These are phyloP conservation scores for Isabelozyma rhagii DNA, from an alignment of 805 yeast species.

Conservation along the genomic window DNA sequence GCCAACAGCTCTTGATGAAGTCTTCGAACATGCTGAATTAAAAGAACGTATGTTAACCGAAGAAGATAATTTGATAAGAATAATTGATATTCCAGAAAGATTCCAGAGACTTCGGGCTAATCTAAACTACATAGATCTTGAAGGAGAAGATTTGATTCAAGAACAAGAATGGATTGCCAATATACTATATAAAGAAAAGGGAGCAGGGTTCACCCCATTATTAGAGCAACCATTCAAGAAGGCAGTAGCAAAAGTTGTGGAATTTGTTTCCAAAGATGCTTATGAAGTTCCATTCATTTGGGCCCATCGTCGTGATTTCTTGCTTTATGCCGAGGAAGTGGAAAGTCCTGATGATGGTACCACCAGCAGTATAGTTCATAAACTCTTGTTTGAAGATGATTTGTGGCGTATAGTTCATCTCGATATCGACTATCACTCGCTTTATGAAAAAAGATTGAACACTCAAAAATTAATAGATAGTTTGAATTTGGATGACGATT, in stretches of 20 bases:
- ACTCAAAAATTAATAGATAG: constrained; percentile 55
- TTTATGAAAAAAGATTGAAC: constrained; percentile 68
- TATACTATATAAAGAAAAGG: constrained; percentile 57
- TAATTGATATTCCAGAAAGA: constrained; percentile 88
- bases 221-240: constrained; percentile 50
- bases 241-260: constrained; percentile 70
- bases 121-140: constrained; percentile 65
- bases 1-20: constrained; percentile 71
- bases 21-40: constrained; percentile 91
- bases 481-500: constrained; percentile 55
- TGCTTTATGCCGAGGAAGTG: constrained; percentile 54
- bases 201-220: constrained; percentile 34
- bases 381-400: constrained; percentile 72
- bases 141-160: constrained; percentile 61
- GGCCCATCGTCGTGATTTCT: constrained; percentile 91
- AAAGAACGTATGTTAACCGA: constrained; percentile 89
- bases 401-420: constrained; percentile 86
- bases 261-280: constrained; percentile 69
- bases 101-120: constrained; percentile 73
- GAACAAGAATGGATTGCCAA: constrained; percentile 84
- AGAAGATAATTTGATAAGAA: constrained; percentile 83
- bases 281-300: constrained; percentile 94
- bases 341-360: constrained; percentile 39
- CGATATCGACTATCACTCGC: constrained; percentile 85
- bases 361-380: constrained; percentile 38